Conservation (phyloP, 768 basidiomycete species). For the Tricholoma bakamatsutake region DNA sequence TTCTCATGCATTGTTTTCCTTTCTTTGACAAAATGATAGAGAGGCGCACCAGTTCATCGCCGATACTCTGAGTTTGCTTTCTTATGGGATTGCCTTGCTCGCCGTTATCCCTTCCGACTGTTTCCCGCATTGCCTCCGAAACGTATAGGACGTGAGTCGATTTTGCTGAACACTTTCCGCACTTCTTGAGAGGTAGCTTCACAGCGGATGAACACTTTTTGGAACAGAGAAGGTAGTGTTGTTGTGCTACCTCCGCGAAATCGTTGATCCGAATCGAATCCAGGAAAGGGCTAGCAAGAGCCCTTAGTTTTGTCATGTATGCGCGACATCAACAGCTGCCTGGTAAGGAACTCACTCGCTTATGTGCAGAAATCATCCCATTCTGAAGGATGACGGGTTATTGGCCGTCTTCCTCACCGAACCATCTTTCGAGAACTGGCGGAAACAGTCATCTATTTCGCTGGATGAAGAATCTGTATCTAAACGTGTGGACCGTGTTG, state of each 20-base stretch:
- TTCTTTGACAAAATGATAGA: slow-evolving; percentile 29
- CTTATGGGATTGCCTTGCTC: slow-evolving; percentile 79
- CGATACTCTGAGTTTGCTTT: slow-evolving; percentile 94
- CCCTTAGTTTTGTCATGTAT: slow-evolving; percentile 73
- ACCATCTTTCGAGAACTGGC: slow-evolving; percentile 81
- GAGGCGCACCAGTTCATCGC: slow-evolving; percentile 64
- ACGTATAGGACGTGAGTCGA: slow-evolving; percentile 73
- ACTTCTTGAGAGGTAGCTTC: slow-evolving; percentile 6
- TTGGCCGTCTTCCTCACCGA: slow-evolving; percentile 79
- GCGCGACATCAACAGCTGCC: slow-evolving; percentile 15
- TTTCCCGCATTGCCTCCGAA: slow-evolving; percentile 88
- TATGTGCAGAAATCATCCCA: slow-evolving; percentile 72
- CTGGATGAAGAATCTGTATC: slow-evolving; percentile 85
- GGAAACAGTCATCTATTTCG: slow-evolving; percentile 69
- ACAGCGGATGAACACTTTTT: slow-evolving; percentile 85
- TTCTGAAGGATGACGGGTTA: slow-evolving; percentile 83
- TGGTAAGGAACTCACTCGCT: not conserved
- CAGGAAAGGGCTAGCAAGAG: slow-evolving; percentile 77
- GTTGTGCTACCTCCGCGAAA: not conserved
- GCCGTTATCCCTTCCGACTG: slow-evolving; percentile 91
- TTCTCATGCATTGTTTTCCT: slow-evolving; percentile 1
- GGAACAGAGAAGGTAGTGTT: slow-evolving; percentile 72
- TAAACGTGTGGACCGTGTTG: slow-evolving; percentile 71
- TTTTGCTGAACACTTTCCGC: slow-evolving; percentile 6
- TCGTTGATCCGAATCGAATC: slow-evolving; percentile 2